Conservation (phyloP, 768 basidiomycete species). For the Porpolomopsis calyptriformis region DNA sequence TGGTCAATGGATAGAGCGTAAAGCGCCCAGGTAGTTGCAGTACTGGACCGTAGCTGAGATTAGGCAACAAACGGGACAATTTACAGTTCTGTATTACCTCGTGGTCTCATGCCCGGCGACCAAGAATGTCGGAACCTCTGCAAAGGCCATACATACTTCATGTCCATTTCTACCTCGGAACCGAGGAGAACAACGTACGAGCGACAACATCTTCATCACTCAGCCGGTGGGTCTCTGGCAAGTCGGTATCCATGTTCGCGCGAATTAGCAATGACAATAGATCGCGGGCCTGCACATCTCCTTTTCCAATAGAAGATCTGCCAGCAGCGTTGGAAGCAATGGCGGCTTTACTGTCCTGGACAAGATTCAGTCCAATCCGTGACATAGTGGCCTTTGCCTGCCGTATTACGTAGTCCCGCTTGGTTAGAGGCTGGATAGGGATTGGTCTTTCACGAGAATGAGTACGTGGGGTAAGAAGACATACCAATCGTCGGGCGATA, state of each 20-base stretch:
- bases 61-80: neutral
- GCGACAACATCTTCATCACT: slow-evolving; percentile 39
- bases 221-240: slow-evolving; percentile 33
- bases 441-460: no score
- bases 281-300: slow-evolving; percentile 29
- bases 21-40: slow-evolving; percentile 33
- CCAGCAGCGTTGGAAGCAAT: slow-evolving; percentile 10
- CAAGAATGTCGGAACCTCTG: slow-evolving; percentile 37
- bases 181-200: slow-evolving; percentile 18
- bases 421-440: slow-evolving; percentile 8
- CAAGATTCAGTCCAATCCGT: slow-evolving; percentile 32
- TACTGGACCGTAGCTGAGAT: slow-evolving; percentile 4
- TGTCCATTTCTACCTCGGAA: neutral
- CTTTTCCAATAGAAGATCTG: slow-evolving; percentile 10
- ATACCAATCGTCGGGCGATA: slow-evolving; percentile 23
- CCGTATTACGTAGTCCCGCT: slow-evolving; percentile 9
- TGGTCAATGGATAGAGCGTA: slow-evolving; percentile 30
- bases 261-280: slow-evolving; percentile 34
- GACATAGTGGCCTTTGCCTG: slow-evolving; percentile 26
- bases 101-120: slow-evolving; percentile 36
- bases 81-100: slow-evolving; percentile 17
- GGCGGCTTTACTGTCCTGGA: slow-evolving; percentile 32
- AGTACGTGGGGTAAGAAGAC: no score
- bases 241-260: slow-evolving; percentile 41
- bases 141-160: neutral